Evolutionary conservation across 495 filamentous ascomycete genomes (phyloP), one percentile per base, ranked within the genome.

Genomic region (Neurospora sp.): DNA sequence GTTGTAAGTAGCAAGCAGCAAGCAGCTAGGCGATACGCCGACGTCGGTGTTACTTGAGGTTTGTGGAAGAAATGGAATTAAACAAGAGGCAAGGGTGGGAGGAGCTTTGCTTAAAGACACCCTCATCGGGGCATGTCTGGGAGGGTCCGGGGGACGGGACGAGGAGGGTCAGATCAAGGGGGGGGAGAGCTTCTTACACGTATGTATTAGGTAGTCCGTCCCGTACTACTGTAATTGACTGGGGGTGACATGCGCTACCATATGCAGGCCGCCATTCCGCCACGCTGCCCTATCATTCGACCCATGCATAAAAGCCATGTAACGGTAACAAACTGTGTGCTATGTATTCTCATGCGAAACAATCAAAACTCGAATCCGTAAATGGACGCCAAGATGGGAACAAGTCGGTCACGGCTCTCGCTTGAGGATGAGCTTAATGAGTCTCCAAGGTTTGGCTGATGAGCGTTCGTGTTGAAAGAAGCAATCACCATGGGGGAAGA

Each of bases 51-150:
- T 27, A 66, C 54, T 35, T 66, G 14, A 35, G 31, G 27, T 66
- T 66, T 31, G 27, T 0, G 27, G 27, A 35, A 66, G 54, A 66
- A 62, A 66, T 18, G 27, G 14, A 66, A 35, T 35, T 18, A 66
- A 66, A 9, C 27, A 66, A 66, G 7, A 66, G 54, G 54, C 54
- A 18, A 66, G 54, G 54, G 27, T 66, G 54, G 31, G 54, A 66
- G 31, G 27, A 35, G 27, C 27, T 66, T 18, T 31, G 48, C 54
- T 66, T 66, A 35, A 35, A 66, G 54, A 66, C 54, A 35, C 7
- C 54, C 54, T 69, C 20, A 44, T 69, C 18, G 75, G 72, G 20
- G 46, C 71, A 76, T 69, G n/a, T 27, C 62, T 70, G 54, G 48
- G 48, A 59, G 48, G 23, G 48, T 59, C 48, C 23, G 48, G 23